Evolutionary conservation across 345 rosid genomes (phyloP), one percentile per base, ranked within the genome.

Genomic region (Moricandia moricandioides): DNA sequence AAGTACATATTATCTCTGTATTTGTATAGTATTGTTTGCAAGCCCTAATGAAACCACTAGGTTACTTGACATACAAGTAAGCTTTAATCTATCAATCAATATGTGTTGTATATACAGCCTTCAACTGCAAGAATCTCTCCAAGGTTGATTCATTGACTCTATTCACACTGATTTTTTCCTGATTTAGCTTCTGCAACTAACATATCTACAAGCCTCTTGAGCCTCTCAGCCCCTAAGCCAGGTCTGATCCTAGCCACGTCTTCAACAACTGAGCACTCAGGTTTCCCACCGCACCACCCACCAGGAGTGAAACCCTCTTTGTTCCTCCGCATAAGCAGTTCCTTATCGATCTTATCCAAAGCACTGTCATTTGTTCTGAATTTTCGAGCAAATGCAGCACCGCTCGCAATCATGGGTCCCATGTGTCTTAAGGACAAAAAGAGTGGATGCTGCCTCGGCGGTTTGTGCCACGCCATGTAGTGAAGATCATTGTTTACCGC

Each of bases 401-500:
- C 92, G n/a, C 99, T 96, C 0, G 83, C 60, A 24, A 88, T 80
- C 91, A 96, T 92, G 54, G 73, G 79, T 49, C 33, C 62, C 52
- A 47, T 0, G 86, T 78, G 69, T 96, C 95, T 10, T 91, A 91
- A 12, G 85, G 90, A 74, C 70, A 96, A 90, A 6, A 79, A 79
- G 72, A 82, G 98, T 0, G 99, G 99, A 34, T 92, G 99, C 85
- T 96, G 99, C 79, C 56, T 81, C 0, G 99, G 99, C 1, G 97
- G 97, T 35, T 5, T 81, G 86, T 96, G 91, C 99, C 98, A 96
- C 14, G 96, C 76, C 66, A 96, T 92, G 84, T 78, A 96, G 77
- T 96, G 98, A 84, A 96, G 77, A 63, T 96, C 99, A 74, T 96
- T 98, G 80, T 92, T 92, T 64, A 91, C 83, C n/a, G 85, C 86